These are phyloP conservation scores for Pseudovirgaria hyperparasitica DNA, from an alignment of 2,329 filamentous ascomycete species.

Conservation along the genomic window DNA sequence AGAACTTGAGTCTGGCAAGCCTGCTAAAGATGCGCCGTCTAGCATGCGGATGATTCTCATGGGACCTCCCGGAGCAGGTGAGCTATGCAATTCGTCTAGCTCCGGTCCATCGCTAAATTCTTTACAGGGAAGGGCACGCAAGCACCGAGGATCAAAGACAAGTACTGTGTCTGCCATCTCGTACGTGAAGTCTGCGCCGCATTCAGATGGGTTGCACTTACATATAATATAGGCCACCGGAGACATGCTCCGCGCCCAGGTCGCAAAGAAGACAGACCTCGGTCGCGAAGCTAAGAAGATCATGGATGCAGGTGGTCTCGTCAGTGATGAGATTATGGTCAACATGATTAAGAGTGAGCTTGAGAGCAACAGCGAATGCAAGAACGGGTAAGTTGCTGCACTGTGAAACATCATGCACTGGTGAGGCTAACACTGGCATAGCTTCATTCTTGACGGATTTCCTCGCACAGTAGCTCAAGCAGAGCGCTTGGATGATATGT, in stretches of 20 bases:
- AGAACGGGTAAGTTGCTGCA: slow-evolving; percentile 59
- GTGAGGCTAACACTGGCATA: slow-evolving; percentile 24
- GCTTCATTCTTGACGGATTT: slow-evolving; percentile 98
- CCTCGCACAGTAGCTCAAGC: slow-evolving; percentile 93
- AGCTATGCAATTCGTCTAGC: slow-evolving; percentile 21
- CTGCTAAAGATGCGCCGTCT: slow-evolving; percentile 44
- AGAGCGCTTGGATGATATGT: slow-evolving; percentile 88
- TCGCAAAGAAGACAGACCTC: slow-evolving; percentile 90
- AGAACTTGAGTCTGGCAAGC: slow-evolving; percentile 64
- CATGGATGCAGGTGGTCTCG: slow-evolving; percentile 95
- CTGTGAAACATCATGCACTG: neutral
- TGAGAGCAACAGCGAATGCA: slow-evolving; percentile 86
- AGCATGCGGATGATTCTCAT: slow-evolving; percentile 94
- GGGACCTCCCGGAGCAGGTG: slow-evolving; percentile 93
- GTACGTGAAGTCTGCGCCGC: slow-evolving; percentile 39
- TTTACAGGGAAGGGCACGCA: slow-evolving; percentile 89
- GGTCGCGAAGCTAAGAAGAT: slow-evolving; percentile 99
- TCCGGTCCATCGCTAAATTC: neutral
- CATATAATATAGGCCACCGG: slow-evolving; percentile 64
- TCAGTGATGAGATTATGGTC: slow-evolving; percentile 98
- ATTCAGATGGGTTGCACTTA: slow-evolving; percentile 1
- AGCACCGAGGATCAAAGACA: slow-evolving; percentile 95
- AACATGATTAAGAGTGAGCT: slow-evolving; percentile 99
- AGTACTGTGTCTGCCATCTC: slow-evolving; percentile 93
- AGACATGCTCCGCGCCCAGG: slow-evolving; percentile 97